Evolutionary conservation across 2,329 filamentous ascomycete genomes (phyloP).

Genomic region (Curvularia eragrostidis): DNA sequence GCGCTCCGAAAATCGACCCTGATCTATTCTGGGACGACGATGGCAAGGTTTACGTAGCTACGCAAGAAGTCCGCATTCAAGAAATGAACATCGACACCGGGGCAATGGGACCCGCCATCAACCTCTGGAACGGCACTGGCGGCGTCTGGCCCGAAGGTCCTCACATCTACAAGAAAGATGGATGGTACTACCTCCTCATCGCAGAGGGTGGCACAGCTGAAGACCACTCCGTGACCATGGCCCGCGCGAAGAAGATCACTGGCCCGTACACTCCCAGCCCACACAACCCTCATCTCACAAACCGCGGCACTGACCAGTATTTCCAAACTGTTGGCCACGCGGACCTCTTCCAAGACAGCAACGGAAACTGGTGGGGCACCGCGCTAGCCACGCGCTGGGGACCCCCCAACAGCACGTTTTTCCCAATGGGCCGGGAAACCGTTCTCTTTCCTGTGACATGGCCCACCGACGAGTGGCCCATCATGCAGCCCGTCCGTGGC

Average conservation of each 20-base stretch:
- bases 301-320: slow-evolving; percentile 45
- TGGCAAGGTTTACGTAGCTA: slow-evolving; percentile 58
- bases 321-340: slow-evolving; percentile 42
- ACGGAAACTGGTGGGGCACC: slow-evolving; percentile 35
- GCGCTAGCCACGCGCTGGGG: slow-evolving; percentile 35
- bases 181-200: slow-evolving; percentile 42
- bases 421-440: slow-evolving; percentile 40
- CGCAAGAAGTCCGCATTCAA: slow-evolving; percentile 12
- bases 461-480: slow-evolving; percentile 53
- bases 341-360: slow-evolving; percentile 37
- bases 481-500: slow-evolving; percentile 52
- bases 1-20: slow-evolving; percentile 52
- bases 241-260: slow-evolving; percentile 40
- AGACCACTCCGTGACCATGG: slow-evolving; percentile 46
- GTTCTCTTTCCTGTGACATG: slow-evolving; percentile 36
- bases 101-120: slow-evolving; percentile 34
- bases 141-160: slow-evolving; percentile 44
- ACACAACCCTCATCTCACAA: slow-evolving; percentile 49
- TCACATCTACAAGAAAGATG: slow-evolving; percentile 48
- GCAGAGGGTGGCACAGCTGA: slow-evolving; percentile 47
- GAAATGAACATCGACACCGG: slow-evolving; percentile 48
- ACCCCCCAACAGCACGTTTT: slow-evolving; percentile 2
- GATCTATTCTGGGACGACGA: slow-evolving; percentile 64
- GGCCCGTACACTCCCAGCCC: slow-evolving; percentile 46
- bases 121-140: slow-evolving; percentile 26